Evolutionary conservation across 768 basidiomycete species (phyloP).

Genomic region (Lactarius hatsudake): DNA sequence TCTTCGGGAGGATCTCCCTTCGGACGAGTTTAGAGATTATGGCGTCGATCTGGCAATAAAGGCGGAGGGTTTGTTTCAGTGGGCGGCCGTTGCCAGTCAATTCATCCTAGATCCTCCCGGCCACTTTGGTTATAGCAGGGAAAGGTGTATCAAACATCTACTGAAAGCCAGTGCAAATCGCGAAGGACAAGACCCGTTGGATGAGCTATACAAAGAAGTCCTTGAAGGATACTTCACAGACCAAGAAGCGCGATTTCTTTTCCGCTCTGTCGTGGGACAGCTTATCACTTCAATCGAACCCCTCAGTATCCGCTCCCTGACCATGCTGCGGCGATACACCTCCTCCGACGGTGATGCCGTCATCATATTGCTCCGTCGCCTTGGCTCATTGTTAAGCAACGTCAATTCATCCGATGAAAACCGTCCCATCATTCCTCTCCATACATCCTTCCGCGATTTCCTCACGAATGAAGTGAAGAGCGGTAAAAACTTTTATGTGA

Average conservation of each 20-base stretch:
- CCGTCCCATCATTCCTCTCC: background rate
- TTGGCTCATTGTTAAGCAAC: constrained; percentile 5
- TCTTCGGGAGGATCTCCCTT: background rate
- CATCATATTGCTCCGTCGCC: background rate
- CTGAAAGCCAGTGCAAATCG: background rate
- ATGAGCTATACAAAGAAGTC: background rate
- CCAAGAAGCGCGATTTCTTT: background rate
- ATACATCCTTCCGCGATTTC: constrained; percentile 4
- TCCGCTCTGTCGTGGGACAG: background rate
- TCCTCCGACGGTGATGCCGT: background rate
- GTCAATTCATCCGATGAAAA: background rate
- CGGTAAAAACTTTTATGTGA: background rate
- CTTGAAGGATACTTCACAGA: background rate
- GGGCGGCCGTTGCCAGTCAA: background rate
- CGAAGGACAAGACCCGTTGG: background rate
- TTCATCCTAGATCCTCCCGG: background rate
- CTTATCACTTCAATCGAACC: background rate
- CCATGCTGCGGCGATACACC: background rate
- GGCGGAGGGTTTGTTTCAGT: constrained; percentile 2
- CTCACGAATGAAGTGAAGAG: background rate
- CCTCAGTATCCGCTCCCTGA: background rate
- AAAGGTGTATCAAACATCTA: background rate
- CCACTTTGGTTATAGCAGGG: background rate
- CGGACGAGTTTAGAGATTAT: background rate
- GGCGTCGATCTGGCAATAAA: background rate